Base-by-base conservation (phyloP, 2,329 filamentous ascomycete genomes). In the Botrytis paeoniae region DNA sequence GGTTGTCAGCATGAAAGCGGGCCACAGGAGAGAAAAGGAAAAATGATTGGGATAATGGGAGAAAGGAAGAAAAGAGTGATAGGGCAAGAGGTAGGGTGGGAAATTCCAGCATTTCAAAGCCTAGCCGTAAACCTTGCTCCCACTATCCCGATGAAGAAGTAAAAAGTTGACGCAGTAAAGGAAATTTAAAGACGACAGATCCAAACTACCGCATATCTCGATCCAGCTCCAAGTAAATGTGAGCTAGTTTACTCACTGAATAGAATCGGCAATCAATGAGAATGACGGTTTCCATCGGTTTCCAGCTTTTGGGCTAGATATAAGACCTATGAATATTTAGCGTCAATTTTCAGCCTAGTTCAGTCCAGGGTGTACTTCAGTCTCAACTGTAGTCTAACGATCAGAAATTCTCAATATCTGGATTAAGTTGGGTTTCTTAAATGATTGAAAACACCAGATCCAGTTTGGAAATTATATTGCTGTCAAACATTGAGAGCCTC, bases 231-330 rank as follows among this genome's bases (percentile, higher is more conserved):
- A 37, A 25, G 16, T n/a, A 8, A 14, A 39, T 66, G 16, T n/a
- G 43, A 22, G 32, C 1, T 39, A 1, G 1, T 32, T 12, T 41
- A 69, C 71, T 62, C 62, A 73, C 65, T 89, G 87, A 69, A 87
- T 83, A 45, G 85, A 85, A 73, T 89, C 87, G 4, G 86, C 81
- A 39, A 89, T 88, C 63, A 88, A 78, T 35, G 84, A 85, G 80
- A 84, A 88, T 78, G 84, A 88, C 1, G 86, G 73, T 61, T 8
- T 70, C 68, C n/a, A 18, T 29, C 14, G 51, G 6, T 57, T 29
- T 16, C 6, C 51, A 57, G n/a, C 51, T 18, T 57, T 18, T 29
- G 51, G 51, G 78, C 70, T 82, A 76, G 66, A 84, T 77, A 80
- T 78, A 8, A 79, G 70, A n/a, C 78, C 78, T 78, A 37, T 45